These are phyloP conservation scores for Fusarium sp. DNA, from an alignment of 2,329 filamentous ascomycete genomes.

Conservation along the genomic window DNA sequence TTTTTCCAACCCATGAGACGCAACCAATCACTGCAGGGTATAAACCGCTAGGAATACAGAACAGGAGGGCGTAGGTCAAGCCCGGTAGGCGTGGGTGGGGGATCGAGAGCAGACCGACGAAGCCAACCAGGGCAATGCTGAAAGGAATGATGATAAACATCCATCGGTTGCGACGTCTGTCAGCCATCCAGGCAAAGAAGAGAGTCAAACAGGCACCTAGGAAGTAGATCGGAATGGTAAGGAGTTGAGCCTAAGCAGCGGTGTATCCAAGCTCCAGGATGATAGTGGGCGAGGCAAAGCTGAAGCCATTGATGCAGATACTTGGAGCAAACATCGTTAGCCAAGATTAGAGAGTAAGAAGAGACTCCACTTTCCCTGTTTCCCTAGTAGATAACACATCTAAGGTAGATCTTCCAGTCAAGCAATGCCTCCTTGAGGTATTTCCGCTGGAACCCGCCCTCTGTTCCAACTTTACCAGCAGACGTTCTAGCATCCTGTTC, in stretches of 20 bases:
- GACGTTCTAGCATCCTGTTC: neutral
- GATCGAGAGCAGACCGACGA: neutral
- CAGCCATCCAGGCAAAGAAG: neutral
- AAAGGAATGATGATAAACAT: constrained; percentile 1
- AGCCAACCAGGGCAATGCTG: neutral
- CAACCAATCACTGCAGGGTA: neutral
- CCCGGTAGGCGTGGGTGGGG: neutral
- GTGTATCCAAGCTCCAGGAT: constrained; percentile 5
- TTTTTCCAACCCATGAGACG: neutral
- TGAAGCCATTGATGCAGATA: constrained; percentile 3
- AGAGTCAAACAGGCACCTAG: neutral
- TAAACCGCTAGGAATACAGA: neutral
- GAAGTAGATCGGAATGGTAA: constrained; percentile 6
- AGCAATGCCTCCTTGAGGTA: constrained; percentile 2
- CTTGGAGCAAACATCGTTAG: neutral
- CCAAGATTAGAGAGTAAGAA: neutral
- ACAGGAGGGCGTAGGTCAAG: neutral
- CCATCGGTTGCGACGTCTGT: neutral
- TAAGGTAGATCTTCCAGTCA: constrained; percentile 17
- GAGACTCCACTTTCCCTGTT: neutral
- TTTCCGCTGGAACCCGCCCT: neutral
- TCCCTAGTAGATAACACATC: neutral
- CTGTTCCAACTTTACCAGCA: neutral
- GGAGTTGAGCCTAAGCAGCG: constrained; percentile 1
- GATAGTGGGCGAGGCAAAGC: constrained; percentile 1